Evolutionary conservation across 495 filamentous ascomycete species (phyloP), one percentile per base, ranked within the genome.

Genomic region (Oidiodendron maius): DNA sequence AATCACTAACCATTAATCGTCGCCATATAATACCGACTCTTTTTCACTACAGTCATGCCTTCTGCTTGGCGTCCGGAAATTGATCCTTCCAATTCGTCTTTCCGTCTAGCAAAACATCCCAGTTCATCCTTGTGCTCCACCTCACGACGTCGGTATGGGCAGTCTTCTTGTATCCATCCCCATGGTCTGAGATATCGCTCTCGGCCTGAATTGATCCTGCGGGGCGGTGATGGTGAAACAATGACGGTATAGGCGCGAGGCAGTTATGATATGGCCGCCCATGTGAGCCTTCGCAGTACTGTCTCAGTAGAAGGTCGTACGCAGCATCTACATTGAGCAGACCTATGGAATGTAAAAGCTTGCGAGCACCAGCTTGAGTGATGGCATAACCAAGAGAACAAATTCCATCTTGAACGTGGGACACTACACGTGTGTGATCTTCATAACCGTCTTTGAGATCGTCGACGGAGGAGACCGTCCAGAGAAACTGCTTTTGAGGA

Each of bases 291-390:
- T 64, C 77, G 81, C 61, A 83, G 82, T 15, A 44, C 5, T 56
- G 76, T 78, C 34, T 72, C 76, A 42, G 80, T 81, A 61, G 74
- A 76, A 52, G 74, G 81, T 52, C 69, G 82, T 32, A 80, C 73
- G 10, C 63, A 71, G 10, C 77, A 77, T 50, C 78, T 80, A 65
- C 82, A 74, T 75, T 73, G 78, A 71, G 50, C 68, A 13, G 79
- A 80, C 44, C 66, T 77, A 54, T 77, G 78, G 58, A 61, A 80
- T 53, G 80, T 78, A 61, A 68, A 66, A 66, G 70, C 71, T 12
- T 76, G 75, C 25, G 17, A 18, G 45, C 45, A 9, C 45, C 45
- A 17, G 20, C 10, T 66, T 70, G 51, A 77, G 45, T 38, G 4
- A 38, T 37, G 4, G 44, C 44, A 21, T 46, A 48, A 3, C 30